phyloP scores from a whole-genome alignment of 2,329 filamentous ascomycete species.

The Colletotrichum graminicola region DNA sequence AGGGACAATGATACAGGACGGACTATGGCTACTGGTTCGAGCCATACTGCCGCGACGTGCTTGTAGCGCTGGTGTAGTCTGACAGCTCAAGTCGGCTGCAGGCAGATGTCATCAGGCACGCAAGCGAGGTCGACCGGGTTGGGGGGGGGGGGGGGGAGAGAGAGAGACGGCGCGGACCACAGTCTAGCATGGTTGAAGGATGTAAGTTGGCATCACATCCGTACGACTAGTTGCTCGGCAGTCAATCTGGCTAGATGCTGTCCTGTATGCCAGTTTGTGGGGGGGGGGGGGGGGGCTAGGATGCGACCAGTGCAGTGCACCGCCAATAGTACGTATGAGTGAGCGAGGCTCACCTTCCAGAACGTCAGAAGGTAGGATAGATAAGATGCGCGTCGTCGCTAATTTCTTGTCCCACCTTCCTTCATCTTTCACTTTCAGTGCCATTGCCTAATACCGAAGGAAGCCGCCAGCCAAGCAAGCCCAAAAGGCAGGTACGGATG shows the following conservation, averaged over 20 bases:
- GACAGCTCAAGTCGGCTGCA: conserved; percentile 1
- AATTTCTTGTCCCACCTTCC: not conserved
- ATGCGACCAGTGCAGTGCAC: not conserved
- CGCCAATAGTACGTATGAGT: not conserved
- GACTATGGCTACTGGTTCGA: conserved; percentile 30
- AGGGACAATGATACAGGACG: conserved; percentile 28
- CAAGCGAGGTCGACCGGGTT: conserved; percentile 14
- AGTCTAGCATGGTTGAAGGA: conserved; percentile 9
- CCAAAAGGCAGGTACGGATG: conserved; percentile 13
- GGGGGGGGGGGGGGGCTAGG: not conserved
- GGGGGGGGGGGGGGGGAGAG: too few relatives aligned
- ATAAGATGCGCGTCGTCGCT: not conserved
- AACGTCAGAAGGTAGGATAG: not conserved
- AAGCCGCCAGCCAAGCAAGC: conserved; percentile 31
- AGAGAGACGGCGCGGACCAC: conserved; percentile 6
- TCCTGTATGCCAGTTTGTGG: not conserved
- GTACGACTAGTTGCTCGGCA: conserved; percentile 10
- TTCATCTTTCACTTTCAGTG: not conserved
- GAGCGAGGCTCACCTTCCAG: conserved; percentile 18
- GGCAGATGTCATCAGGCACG: conserved; percentile 24
- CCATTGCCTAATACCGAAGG: conserved; percentile 28
- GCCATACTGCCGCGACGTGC: conserved; percentile 28
- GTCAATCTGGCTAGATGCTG: not conserved
- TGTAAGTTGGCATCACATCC: not conserved
- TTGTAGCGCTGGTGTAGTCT: conserved; percentile 6